These are phyloP conservation scores for Besnoitia besnoiti DNA, from an alignment of 169 alveolate species.

Conservation along the genomic window DNA sequence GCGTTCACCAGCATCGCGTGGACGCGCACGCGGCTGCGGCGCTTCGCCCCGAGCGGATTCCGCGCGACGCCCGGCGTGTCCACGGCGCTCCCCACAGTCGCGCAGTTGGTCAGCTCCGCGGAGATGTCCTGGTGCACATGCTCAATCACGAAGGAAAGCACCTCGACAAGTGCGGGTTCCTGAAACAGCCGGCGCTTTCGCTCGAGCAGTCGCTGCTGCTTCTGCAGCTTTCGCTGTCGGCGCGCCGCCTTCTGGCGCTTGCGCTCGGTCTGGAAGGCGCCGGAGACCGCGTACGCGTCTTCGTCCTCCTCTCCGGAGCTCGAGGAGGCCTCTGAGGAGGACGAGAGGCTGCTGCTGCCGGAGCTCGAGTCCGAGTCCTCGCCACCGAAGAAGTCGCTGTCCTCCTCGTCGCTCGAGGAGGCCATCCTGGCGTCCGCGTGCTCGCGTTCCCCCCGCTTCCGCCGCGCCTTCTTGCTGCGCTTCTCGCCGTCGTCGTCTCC, in stretches of 20 bases:
- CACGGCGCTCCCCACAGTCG: constrained; percentile 8
- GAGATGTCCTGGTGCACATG: not conserved
- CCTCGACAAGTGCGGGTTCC: constrained; percentile 9
- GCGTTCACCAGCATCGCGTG: constrained; percentile 43
- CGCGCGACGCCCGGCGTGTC: not conserved
- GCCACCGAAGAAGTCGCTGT: constrained; percentile 60
- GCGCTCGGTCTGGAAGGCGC: constrained; percentile 34
- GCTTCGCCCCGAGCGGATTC: not conserved
- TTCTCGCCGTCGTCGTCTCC: constrained; percentile 13
- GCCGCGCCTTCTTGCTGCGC: not conserved
- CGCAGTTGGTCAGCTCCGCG: not conserved
- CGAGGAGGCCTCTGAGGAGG: not conserved
- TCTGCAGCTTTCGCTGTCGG: constrained; percentile 33
- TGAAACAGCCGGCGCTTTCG: not conserved
- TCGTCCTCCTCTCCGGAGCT: constrained; percentile 68
- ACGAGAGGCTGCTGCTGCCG: not conserved
- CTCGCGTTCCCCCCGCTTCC: not conserved
- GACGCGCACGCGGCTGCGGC: constrained; percentile 7
- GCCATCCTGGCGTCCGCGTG: constrained; percentile 9
- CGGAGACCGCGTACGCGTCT: constrained; percentile 55
- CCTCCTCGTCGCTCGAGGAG: constrained; percentile 62
- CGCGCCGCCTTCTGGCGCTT: constrained; percentile 13
- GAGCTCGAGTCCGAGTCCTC: not conserved
- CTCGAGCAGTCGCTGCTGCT: constrained; percentile 33
- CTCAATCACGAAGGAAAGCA: not conserved